Percentiles rank a stretch among this genome's conserved stretches.
Conservation (phyloP, 768 basidiomycete species). For the Mycena capillaripes region DNA sequence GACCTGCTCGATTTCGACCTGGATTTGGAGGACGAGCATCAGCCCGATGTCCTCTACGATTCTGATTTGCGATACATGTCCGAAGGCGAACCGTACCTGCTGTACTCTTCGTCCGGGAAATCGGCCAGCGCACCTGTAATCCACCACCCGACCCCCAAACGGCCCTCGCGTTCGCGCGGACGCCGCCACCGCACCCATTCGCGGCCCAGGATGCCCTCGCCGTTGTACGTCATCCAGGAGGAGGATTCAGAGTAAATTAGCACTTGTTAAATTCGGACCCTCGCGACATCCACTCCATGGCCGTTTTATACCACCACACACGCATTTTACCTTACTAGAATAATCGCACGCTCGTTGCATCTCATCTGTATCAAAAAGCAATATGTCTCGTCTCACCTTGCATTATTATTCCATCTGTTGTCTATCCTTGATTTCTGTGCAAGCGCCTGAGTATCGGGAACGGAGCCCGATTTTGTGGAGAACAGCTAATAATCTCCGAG, state of each 20-base stretch:
- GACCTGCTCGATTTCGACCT: conserved; percentile 29
- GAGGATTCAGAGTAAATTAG: conserved; percentile 34
- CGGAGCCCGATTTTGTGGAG: too few species aligned
- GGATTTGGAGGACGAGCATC: conserved; percentile 26
- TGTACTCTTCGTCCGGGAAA: conserved; percentile 27
- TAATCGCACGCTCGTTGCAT: conserved; percentile 17
- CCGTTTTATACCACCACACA: conserved; percentile 13
- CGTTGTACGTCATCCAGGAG: conserved; percentile 36
- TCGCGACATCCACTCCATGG: neutral
- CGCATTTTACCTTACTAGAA: conserved; percentile 3
- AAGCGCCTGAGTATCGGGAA: too few species aligned
- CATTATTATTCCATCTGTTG: neutral
- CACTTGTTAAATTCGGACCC: neutral
- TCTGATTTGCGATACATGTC: conserved; percentile 12
- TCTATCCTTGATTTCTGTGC: too few species aligned
- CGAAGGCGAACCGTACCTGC: conserved; percentile 19
- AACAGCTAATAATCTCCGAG: too few species aligned
- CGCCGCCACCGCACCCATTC: conserved; percentile 25
- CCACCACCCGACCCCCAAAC: conserved; percentile 30
- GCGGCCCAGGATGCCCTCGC: conserved; percentile 29
- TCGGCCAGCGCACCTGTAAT: conserved; percentile 23
- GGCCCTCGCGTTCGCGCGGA: conserved; percentile 28
- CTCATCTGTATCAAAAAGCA: conserved; percentile 28
- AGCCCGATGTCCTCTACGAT: conserved; percentile 7
- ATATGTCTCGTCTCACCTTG: conserved; percentile 8